A percentile compares a stretch with the other conserved stretches of the same genome.
Evolutionary conservation across 768 basidiomycete genomes (phyloP).

Genomic region (Lentinula aciculospora): DNA sequence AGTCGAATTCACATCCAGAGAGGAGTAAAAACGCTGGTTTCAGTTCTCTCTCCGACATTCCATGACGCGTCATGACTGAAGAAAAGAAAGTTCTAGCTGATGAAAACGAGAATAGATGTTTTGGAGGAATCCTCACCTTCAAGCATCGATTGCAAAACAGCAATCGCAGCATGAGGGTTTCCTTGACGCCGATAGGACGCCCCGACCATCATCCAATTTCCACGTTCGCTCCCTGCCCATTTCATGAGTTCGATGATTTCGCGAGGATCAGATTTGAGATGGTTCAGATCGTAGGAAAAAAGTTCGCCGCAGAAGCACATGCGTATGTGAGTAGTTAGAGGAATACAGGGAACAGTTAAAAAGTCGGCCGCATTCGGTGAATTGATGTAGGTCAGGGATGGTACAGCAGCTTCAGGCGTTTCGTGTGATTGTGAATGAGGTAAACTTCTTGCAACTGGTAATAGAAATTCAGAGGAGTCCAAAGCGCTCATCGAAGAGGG

Average conservation of each 20-base stretch:
- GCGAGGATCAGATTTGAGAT: slow-evolving; percentile 36
- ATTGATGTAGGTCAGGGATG: slow-evolving; percentile 1
- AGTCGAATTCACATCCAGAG: slow-evolving; percentile 48
- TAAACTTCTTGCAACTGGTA: background rate
- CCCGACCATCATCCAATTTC: slow-evolving; percentile 51
- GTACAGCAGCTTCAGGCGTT: background rate
- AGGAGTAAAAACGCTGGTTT: slow-evolving; percentile 49
- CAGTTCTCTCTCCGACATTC: slow-evolving; percentile 30
- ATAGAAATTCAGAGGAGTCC: background rate
- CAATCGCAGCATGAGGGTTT: slow-evolving; percentile 37
- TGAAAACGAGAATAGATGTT: background rate
- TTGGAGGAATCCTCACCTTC: slow-evolving; percentile 35
- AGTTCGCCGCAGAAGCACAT: slow-evolving; percentile 33
- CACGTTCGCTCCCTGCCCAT: slow-evolving; percentile 37
- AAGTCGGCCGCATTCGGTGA: slow-evolving; percentile 5
- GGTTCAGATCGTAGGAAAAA: slow-evolving; percentile 35
- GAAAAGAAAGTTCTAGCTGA: background rate
- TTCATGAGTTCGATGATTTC: slow-evolving; percentile 42
- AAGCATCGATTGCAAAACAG: slow-evolving; percentile 39
- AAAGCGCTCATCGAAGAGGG: background rate
- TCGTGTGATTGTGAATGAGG: background rate
- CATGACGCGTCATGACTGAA: slow-evolving; percentile 34
- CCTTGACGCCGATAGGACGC: slow-evolving; percentile 46
- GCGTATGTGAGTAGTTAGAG: slow-evolving; percentile 22
- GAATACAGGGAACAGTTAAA: slow-evolving; percentile 10